Evolutionary conservation across 345 rosid genomes (phyloP), one percentile per base, ranked within the genome.

Genomic region (Arabis hirsuta): DNA sequence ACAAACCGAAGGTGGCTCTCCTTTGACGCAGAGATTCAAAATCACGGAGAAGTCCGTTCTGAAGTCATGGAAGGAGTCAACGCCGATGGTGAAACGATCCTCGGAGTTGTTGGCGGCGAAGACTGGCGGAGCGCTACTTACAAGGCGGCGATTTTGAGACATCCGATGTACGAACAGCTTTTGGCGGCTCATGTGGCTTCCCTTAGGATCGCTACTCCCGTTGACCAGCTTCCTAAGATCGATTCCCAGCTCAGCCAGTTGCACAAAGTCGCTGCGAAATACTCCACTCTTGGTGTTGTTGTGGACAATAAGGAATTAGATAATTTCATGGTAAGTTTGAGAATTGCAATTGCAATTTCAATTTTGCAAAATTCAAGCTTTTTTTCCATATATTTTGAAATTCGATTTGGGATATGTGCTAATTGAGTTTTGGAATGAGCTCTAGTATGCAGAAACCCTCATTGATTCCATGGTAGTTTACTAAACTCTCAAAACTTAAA

Each of bases 101-200:
- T 51, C 26, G 67, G 65, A 2, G 69, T 29, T 7, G 69, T 53
- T 43, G 86, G 76, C 13, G 90, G 79, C 5, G 88, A 73, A 19
- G 87, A 82, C 73, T 91, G 97, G 97, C 84, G 84, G 66, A 87
- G 71, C 71, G 97, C 91, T 50, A 84, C 84, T 73, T 52, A 54
- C 74, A 95, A 95, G 77, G 93, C 91, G 10, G 92, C 88, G 79
- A 87, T 95, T 74, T 72, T 95, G 75, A 62, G 85, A 12, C 99
- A 95, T 59, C 98, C 99, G 43, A 77, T 90, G 88, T 95, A 90
- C 77, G 96, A 88, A 66, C 96, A 95, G 87, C 81, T 95, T 56
- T 76, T 95, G 62, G 84, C 92, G 16, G 94, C 97, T 27, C 97
- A 91, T 73, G 97, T 90, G 65, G 88, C 96, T 38, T 90, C 95